phyloP scores from a whole-genome alignment of 2,329 filamentous ascomycete species.

The Drechslerella coelobrocha region DNA sequence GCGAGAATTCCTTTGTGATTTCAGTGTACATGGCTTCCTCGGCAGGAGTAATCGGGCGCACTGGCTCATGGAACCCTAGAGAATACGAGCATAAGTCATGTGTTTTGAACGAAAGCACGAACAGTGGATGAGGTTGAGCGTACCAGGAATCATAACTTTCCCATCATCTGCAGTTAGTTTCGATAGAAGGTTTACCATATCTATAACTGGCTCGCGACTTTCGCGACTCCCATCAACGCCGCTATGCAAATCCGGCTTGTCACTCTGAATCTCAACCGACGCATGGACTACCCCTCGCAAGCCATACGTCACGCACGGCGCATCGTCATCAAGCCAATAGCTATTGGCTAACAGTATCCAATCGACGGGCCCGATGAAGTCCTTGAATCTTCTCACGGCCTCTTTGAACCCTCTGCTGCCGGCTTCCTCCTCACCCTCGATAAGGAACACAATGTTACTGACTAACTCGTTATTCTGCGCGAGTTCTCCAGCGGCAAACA shows the following conservation, averaged over 20 bases:
- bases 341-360: conserved; percentile 96
- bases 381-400: conserved; percentile 78
- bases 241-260: conserved; percentile 87
- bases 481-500: conserved; percentile 91
- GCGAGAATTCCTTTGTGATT: conserved; percentile 50
- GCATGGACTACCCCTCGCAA: conserved; percentile 92
- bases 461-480: conserved; percentile 81
- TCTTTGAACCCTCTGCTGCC: conserved; percentile 90
- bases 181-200: conserved; percentile 81
- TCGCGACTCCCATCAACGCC: conserved; percentile 94
- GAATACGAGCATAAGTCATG: conserved; percentile 3
- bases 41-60: conserved; percentile 51
- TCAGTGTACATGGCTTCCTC: conserved; percentile 54
- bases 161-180: conserved; percentile 83
- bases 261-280: conserved; percentile 84
- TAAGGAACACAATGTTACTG: conserved; percentile 89
- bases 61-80: conserved; percentile 52
- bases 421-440: conserved; percentile 96
- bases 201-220: conserved; percentile 88
- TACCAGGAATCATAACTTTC: conserved; percentile 76
- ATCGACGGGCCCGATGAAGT: conserved; percentile 85
- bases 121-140: conserved; percentile 64
- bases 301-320: conserved; percentile 93
- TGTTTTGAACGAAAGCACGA: neutral
- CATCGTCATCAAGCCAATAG: conserved; percentile 97